Percentiles rank a stretch among this genome's conserved stretches.
These are phyloP conservation scores for Puccinia horiana DNA, from an alignment of 1,284 basidiomycete genomes.

Conservation along the genomic window DNA sequence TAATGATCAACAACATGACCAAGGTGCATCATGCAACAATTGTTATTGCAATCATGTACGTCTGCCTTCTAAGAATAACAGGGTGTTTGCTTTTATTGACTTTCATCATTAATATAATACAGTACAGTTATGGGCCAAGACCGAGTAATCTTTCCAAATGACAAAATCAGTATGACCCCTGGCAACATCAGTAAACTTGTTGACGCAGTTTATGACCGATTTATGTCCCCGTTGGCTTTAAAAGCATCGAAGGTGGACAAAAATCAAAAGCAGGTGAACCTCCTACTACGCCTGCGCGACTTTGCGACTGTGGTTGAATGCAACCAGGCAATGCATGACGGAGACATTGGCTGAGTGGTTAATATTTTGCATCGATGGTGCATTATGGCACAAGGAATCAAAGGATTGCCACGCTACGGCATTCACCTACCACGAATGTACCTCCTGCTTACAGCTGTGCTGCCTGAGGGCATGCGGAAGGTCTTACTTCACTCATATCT, in stretches of 20 bases:
- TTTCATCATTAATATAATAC: too few relatives aligned
- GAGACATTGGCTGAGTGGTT: neutral
- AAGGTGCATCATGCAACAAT: too few relatives aligned
- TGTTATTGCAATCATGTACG: too few relatives aligned
- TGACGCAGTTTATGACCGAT: neutral
- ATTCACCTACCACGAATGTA: neutral
- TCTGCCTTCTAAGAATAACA: too few relatives aligned
- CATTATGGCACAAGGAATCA: too few relatives aligned
- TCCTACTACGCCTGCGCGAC: neutral
- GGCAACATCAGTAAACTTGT: neutral
- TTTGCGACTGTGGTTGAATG: conserved; percentile 1
- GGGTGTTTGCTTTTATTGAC: too few relatives aligned
- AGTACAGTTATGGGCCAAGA: too few relatives aligned
- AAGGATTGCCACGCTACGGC: too few relatives aligned
- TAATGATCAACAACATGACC: too few relatives aligned
- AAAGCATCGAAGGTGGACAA: neutral
- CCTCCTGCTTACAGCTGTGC: neutral
- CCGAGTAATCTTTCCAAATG: too few relatives aligned
- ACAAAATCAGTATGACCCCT: too few relatives aligned
- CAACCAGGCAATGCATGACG: neutral
- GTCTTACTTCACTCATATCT: neutral
- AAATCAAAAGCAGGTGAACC: neutral
- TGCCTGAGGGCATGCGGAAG: neutral
- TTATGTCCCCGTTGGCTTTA: neutral
- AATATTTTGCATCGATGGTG: neutral